Conservation (phyloP, 2,329 filamentous ascomycete genomes). For the Colletotrichum lindemuthianum region DNA sequence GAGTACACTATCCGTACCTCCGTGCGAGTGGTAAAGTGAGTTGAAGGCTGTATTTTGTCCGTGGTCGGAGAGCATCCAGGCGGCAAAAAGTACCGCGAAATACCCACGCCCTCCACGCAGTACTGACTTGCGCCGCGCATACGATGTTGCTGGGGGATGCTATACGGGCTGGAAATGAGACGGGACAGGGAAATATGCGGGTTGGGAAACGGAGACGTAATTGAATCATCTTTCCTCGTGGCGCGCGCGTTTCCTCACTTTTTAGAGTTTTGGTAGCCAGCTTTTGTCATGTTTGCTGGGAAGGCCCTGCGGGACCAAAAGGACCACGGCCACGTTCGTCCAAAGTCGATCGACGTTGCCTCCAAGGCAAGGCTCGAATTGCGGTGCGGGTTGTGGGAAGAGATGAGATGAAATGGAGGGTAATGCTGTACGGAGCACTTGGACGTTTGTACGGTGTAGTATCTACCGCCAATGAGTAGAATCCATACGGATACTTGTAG, state of each 20-base stretch:
- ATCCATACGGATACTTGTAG: too few relatives aligned
- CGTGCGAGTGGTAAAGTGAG: neutral
- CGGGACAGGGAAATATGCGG: neutral
- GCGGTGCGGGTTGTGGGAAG: too few relatives aligned
- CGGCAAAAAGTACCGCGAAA: too few relatives aligned
- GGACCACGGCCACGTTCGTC: constrained; percentile 12
- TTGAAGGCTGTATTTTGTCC: neutral
- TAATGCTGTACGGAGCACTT: too few relatives aligned
- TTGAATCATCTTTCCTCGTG: neutral
- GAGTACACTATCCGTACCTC: neutral
- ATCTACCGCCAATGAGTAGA: too few relatives aligned
- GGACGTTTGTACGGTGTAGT: too few relatives aligned
- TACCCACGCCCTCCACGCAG: too few relatives aligned
- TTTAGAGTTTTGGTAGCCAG: constrained; percentile 7
- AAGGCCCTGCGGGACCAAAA: constrained; percentile 1
- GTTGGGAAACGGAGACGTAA: neutral
- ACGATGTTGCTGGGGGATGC: neutral
- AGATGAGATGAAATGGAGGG: too few relatives aligned
- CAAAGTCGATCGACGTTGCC: constrained; percentile 1
- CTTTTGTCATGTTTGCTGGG: neutral
- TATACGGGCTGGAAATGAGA: constrained; percentile 1
- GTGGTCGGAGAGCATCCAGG: too few relatives aligned
- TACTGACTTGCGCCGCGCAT: too few relatives aligned
- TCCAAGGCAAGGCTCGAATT: neutral
- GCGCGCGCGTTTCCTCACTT: neutral